Percentiles rank a stretch among this genome's conserved stretches.
Conservation (phyloP, 75 land plant genomes). For the Cunninghamia lanceolata region DNA sequence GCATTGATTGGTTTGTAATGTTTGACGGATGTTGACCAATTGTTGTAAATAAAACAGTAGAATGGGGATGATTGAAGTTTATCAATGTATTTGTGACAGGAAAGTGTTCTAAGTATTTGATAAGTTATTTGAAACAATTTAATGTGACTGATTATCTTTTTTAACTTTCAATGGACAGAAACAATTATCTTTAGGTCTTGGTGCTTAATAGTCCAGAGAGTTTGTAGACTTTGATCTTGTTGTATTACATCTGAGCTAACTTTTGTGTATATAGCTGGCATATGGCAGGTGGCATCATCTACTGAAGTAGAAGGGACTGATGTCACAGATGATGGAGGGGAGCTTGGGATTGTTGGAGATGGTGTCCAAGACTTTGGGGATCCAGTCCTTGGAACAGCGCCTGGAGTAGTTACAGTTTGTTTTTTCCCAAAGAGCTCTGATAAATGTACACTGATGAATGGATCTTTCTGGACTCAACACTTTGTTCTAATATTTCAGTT, state of each 20-base stretch:
- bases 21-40: not conserved
- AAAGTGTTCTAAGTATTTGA: not conserved
- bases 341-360: slow-evolving; percentile 68
- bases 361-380: slow-evolving; percentile 52
- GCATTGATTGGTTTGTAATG: not conserved
- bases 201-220: not conserved
- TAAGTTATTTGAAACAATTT: not conserved
- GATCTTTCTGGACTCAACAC: not conserved
- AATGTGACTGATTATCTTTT: not conserved
- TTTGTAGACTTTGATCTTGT: not conserved
- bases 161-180: not conserved
- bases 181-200: not conserved
- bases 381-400: slow-evolving; percentile 48
- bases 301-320: slow-evolving; percentile 26
- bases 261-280: not conserved
- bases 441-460: slow-evolving; percentile 33
- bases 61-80: not conserved
- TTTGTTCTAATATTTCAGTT: not conserved
- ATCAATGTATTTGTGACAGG: not conserved
- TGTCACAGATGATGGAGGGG: slow-evolving; percentile 28
- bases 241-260: not conserved
- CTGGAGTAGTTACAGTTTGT: slow-evolving; percentile 69
- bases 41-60: not conserved
- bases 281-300: slow-evolving; percentile 15
- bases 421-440: slow-evolving; percentile 68